Evolutionary conservation across 305 asterid species (phyloP).

Genomic region (Fraxinus velutina): DNA sequence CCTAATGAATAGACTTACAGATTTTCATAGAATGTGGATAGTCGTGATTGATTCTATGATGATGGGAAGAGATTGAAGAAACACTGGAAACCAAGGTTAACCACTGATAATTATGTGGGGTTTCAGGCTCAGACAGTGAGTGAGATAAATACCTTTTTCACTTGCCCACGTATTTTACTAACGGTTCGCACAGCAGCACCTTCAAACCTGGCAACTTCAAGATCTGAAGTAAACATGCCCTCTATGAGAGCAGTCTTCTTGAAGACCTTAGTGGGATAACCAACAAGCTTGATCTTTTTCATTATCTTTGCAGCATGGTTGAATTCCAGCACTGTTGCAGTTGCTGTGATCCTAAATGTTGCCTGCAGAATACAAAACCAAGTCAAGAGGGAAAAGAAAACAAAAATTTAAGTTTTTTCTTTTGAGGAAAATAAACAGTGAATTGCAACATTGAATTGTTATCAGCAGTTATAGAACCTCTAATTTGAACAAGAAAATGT

Average conservation of each 20-base stretch:
- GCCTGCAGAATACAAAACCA: conserved; percentile 45
- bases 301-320: conserved; percentile 83
- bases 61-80: neutral
- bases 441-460: neutral
- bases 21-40: neutral
- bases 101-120: neutral
- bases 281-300: conserved; percentile 91
- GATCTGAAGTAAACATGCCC: conserved; percentile 97
- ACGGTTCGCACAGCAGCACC: conserved; percentile 92
- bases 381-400: neutral
- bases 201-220: conserved; percentile 95
- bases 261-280: conserved; percentile 79
- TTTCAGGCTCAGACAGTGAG: neutral
- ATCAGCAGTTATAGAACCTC: neutral
- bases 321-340: conserved; percentile 87
- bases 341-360: conserved; percentile 86
- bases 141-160: conserved; percentile 68
- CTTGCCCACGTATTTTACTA: conserved; percentile 96
- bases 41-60: neutral
- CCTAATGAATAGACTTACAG: neutral
- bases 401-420: neutral
- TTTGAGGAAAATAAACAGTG: neutral
- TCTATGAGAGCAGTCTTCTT: conserved; percentile 91
- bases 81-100: neutral
- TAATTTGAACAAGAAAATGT: neutral